These are phyloP conservation scores for Mycena rosella DNA, from an alignment of 768 basidiomycete genomes.

Conservation along the genomic window DNA sequence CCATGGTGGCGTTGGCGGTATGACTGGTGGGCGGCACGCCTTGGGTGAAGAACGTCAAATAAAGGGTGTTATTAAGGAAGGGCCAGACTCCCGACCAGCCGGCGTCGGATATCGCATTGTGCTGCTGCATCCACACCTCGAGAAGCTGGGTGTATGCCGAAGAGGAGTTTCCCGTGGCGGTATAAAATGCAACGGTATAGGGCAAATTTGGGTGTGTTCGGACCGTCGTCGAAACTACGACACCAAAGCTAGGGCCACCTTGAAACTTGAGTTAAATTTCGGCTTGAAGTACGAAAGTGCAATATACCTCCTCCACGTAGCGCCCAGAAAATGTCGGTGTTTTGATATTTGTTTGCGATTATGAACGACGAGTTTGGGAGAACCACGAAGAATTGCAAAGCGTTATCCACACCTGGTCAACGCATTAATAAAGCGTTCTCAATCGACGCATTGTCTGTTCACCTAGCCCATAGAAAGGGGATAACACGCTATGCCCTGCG, in stretches of 20 bases:
- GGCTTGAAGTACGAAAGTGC: not conserved
- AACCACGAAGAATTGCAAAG: not conserved
- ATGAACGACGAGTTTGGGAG: not conserved
- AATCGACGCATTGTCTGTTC: not conserved
- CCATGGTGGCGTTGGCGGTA: not conserved
- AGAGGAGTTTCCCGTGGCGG: not conserved
- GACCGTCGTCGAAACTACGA: not conserved
- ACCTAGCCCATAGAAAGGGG: not conserved
- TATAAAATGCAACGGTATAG: not conserved
- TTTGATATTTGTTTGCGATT: not conserved
- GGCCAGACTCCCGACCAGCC: conserved; percentile 1
- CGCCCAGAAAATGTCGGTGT: not conserved
- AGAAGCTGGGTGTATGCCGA: not conserved
- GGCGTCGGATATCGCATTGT: not conserved
- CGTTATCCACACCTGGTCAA: not conserved
- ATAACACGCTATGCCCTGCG: not conserved
- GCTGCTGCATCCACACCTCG: not conserved
- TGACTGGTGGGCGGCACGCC: not conserved
- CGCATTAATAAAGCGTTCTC: not conserved
- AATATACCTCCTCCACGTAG: not conserved
- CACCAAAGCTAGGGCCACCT: not conserved
- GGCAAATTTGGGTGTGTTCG: not conserved
- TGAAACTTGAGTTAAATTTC: not conserved
- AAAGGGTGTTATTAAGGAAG: not conserved
- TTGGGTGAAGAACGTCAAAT: not conserved